Conservation (phyloP, 1,284 basidiomycete species). For the Grifola frondosa region DNA sequence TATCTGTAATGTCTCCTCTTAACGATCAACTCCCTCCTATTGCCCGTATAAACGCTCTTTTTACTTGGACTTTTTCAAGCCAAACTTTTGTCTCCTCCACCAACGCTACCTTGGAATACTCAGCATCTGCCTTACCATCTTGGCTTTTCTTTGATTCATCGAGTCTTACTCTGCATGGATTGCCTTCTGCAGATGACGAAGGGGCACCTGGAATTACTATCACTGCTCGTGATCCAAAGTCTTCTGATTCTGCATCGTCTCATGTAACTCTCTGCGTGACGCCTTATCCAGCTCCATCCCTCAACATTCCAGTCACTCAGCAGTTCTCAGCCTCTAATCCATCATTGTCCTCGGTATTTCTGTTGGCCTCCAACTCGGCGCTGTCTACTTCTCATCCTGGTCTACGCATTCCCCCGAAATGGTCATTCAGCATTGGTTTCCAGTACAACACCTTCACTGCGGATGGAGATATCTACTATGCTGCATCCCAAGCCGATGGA, state of each 20-base stretch:
- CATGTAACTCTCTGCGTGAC: conserved; percentile 63
- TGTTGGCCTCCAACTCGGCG: conserved; percentile 55
- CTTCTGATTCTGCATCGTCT: conserved; percentile 46
- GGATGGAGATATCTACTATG: conserved; percentile 59
- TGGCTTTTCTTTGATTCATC: conserved; percentile 68
- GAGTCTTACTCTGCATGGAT: conserved; percentile 55
- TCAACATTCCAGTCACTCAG: conserved; percentile 53
- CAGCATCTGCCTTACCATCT: conserved; percentile 49
- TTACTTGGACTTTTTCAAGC: conserved; percentile 62
- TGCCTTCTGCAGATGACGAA: conserved; percentile 53
- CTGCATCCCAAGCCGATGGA: conserved; percentile 64
- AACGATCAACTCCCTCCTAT: conserved; percentile 62
- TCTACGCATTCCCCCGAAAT: conserved; percentile 75
- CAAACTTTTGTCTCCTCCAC: conserved; percentile 57
- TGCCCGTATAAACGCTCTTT: conserved; percentile 57
- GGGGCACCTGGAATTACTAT: conserved; percentile 57
- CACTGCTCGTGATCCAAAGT: conserved; percentile 49
- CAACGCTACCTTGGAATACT: conserved; percentile 43
- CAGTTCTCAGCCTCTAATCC: conserved; percentile 63
- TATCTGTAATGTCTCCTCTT: conserved; percentile 51
- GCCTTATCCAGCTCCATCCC: conserved; percentile 50
- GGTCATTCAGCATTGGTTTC: conserved; percentile 93
- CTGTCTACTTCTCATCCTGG: conserved; percentile 54
- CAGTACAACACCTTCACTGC: conserved; percentile 63
- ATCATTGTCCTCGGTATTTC: conserved; percentile 68